A percentile compares a stretch with the other conserved stretches of the same genome.
Evolutionary conservation across 108 stramenopile genomes (phyloP).

Genomic region (Schizochytrium sp.): DNA sequence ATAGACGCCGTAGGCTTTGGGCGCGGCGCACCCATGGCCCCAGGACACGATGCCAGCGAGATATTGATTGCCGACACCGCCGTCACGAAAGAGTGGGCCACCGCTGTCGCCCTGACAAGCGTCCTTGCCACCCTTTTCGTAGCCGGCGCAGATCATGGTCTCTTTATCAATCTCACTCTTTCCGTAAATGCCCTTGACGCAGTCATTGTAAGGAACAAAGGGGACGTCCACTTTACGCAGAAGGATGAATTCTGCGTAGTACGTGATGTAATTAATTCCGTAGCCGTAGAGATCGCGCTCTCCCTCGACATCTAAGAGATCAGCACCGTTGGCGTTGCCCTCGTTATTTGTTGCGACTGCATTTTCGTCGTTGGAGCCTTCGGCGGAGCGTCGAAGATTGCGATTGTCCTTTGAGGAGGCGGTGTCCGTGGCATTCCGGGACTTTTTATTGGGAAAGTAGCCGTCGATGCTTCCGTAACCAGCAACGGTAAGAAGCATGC

Average conservation of each 20-base stretch:
- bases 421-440: background rate
- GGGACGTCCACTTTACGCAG: background rate
- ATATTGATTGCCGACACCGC: background rate
- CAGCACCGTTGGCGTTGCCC: background rate
- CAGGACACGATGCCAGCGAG: background rate
- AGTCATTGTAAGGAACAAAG: background rate
- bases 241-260: background rate
- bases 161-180: background rate
- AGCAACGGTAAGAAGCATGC: background rate
- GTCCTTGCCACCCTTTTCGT: background rate
- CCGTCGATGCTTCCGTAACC: background rate
- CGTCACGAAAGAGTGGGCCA: background rate
- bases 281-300: background rate
- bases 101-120: background rate
- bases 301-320: background rate
- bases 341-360: too few species aligned
- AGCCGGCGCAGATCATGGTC: slow-evolving; percentile 7
- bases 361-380: too few species aligned
- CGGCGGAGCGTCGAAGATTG: too few species aligned
- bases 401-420: too few species aligned
- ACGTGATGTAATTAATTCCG: background rate
- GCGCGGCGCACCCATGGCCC: background rate
- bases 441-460: background rate
- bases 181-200: background rate
- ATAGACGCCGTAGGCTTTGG: background rate